These are phyloP conservation scores for Chionographis japonica DNA, from an alignment of 106 monocot species.

Conservation along the genomic window DNA sequence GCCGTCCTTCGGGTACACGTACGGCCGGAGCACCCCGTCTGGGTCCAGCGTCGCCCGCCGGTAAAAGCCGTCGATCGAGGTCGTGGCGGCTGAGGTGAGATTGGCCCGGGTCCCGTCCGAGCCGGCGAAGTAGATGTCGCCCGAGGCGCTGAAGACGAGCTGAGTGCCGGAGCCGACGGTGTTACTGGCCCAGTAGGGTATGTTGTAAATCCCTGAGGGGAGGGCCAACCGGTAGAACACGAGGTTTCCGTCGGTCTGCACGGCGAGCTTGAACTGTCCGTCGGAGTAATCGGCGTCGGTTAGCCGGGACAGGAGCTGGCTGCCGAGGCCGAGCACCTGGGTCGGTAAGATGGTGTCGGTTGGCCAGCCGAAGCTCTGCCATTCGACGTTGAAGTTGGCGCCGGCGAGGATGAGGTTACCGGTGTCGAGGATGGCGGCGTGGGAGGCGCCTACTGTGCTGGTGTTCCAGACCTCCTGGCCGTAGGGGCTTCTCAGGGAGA, in stretches of 20 bases:
- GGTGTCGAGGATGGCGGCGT: constrained; percentile 1
- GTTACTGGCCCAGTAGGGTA: constrained; percentile 11
- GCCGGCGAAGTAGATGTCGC: constrained; percentile 3
- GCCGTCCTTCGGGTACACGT: constrained; percentile 10
- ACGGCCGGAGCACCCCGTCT: constrained; percentile 25
- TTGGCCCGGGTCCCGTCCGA: not conserved
- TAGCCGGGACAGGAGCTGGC: not conserved
- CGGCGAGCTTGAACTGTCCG: not conserved
- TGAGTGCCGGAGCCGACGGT: not conserved
- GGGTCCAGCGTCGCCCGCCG: constrained; percentile 17
- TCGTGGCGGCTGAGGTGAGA: not conserved
- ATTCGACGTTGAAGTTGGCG: not conserved
- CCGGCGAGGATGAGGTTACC: not conserved
- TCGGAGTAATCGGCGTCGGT: not conserved
- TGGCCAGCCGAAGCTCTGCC: constrained; percentile 5
- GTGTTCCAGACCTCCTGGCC: not conserved
- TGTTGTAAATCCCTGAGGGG: not conserved
- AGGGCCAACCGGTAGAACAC: not conserved
- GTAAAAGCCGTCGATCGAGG: not conserved
- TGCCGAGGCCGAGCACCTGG: not conserved
- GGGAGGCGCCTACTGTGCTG: not conserved
- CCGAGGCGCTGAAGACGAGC: constrained; percentile 12
- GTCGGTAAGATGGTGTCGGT: constrained; percentile 12
- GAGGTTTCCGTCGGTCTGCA: constrained; percentile 17
- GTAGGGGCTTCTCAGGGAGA: not conserved